Evolutionary conservation across 139 green algal genomes (phyloP), one percentile per base, ranked within the genome.

Genomic region (Chlamydomonas schloesseri): DNA sequence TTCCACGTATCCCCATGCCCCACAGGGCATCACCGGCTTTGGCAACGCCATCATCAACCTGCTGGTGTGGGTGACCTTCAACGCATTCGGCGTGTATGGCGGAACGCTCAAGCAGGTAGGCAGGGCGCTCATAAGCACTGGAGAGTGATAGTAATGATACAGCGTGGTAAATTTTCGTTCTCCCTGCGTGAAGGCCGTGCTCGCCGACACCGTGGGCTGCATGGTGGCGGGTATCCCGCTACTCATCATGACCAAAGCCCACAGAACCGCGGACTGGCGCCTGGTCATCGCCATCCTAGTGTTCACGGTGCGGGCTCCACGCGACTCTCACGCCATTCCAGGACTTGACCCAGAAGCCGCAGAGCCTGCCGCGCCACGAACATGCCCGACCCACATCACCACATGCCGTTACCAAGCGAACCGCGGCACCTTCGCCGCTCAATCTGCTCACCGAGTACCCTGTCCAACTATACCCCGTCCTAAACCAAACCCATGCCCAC

Each of bases 11-110:
- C 42, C 6, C 34, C 36, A 3, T 64, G 21, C 24, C 13, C 6
- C 53, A 55, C 81, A 91, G 87, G 87, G 87, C n/a, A 42, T 91
- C n/a, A 91, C 87, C 28, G 87, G 87, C 10, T 91, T 91, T 36
- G 87, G 87, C 15, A 83, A 60, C 20, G 87, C 87, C 14, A 91
- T 91, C 18, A 62, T 91, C 0, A 88, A 88, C 69, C 69, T 91
- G 10, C 71, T 86, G 5, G 82, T 91, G 3, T 91, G 87, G 87
- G 82, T 91, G 55, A 29, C 42, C 0, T 77, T 67, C 62, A 87
- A 75, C 29, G 64, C 68, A 15, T 33, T 42, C 24, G 81, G 87
- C 31, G 57, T 79, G 29, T 34, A 87, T 23, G 46, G 36, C 23
- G 62, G 87, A 2, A 81, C 75, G 9, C 70, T 91, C 31, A 69